Conservation (phyloP, 495 filamentous ascomycete genomes). For the Penicillium odoratum region DNA sequence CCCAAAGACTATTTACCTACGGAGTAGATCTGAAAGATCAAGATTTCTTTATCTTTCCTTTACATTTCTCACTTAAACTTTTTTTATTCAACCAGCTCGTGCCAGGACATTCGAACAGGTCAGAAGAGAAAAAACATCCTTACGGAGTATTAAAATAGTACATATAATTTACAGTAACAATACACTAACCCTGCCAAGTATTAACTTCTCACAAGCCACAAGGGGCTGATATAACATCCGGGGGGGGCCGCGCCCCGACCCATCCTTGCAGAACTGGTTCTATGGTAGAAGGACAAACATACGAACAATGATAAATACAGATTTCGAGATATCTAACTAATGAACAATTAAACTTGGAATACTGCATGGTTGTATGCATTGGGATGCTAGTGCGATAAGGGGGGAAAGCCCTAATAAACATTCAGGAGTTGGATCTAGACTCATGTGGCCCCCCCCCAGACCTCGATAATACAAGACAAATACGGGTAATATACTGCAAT, state of each 20-base stretch:
- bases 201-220: slow-evolving; percentile 14
- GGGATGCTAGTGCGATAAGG: not conserved
- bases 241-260: slow-evolving; percentile 1
- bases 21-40: not conserved
- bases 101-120: slow-evolving; percentile 8
- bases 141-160: slow-evolving; percentile 1
- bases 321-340: not conserved
- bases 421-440: slow-evolving; percentile 28
- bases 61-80: not conserved
- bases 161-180: slow-evolving; percentile 2
- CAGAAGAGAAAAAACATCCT: slow-evolving; percentile 2
- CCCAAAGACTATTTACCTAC: not conserved
- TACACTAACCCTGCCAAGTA: not conserved
- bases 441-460: slow-evolving; percentile 10
- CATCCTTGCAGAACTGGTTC: not conserved
- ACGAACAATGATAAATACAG: not conserved
- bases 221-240: slow-evolving; percentile 13
- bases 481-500: not conserved
- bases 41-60: not conserved
- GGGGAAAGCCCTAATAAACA: slow-evolving; percentile 8
- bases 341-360: not conserved
- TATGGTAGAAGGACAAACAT: too few relatives aligned
- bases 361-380: not conserved
- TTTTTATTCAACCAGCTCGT: slow-evolving; percentile 13
- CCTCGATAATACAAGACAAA: slow-evolving; percentile 4